Conservation (phyloP, 2,329 filamentous ascomycete species). For the Parascedosporium putredinis region DNA sequence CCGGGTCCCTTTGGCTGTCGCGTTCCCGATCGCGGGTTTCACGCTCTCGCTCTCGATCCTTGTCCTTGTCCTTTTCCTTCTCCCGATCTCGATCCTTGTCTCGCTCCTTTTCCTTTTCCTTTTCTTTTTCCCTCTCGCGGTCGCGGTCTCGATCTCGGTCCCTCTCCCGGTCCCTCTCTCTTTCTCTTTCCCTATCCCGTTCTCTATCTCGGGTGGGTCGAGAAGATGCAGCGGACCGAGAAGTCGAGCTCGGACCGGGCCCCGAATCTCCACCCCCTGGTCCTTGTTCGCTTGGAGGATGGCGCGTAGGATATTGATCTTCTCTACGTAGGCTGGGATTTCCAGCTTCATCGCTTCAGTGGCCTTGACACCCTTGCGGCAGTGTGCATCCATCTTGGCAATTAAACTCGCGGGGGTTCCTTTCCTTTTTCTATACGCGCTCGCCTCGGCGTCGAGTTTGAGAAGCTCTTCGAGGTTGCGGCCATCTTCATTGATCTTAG, state of each 20-base stretch:
- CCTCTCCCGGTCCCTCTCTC: not conserved
- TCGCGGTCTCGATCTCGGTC: no score
- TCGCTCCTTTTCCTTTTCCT: no score
- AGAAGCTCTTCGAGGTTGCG: conserved; percentile 29
- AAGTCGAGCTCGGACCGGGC: conserved; percentile 18
- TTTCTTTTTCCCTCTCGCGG: no score
- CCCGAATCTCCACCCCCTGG: conserved; percentile 15
- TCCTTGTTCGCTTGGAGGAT: conserved; percentile 31
- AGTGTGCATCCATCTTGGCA: conserved; percentile 32
- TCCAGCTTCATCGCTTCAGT: conserved; percentile 26
- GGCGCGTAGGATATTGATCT: conserved; percentile 30
- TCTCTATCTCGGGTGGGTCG: conserved; percentile 8
- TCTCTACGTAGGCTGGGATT: conserved; percentile 28
- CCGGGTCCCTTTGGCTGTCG: conserved; percentile 8
- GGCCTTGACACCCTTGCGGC: conserved; percentile 30
- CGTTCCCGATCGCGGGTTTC: not conserved
- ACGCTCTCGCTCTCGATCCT: not conserved
- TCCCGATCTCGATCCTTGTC: no score
- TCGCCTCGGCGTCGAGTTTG: conserved; percentile 29
- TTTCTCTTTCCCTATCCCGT: not conserved
- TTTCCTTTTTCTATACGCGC: conserved; percentile 25
- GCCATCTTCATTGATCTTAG: conserved; percentile 30
- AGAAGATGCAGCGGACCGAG: conserved; percentile 12
- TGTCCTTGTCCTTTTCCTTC: not conserved
- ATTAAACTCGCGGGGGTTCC: conserved; percentile 17